Conservation (phyloP, 352 stramenopile genomes). For the Phytophthora chlamydospora region DNA sequence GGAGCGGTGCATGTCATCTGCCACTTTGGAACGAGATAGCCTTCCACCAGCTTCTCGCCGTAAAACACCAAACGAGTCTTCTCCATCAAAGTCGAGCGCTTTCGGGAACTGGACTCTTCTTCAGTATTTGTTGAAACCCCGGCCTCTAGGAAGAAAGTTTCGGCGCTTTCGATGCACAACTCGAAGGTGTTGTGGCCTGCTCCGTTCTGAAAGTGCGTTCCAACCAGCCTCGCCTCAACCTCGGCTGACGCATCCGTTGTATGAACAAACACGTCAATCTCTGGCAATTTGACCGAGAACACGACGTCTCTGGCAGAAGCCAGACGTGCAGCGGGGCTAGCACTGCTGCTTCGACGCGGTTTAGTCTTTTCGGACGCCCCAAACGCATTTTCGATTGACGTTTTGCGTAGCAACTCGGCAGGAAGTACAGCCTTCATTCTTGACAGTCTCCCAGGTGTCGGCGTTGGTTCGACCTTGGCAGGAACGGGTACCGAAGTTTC, state of each 20-base stretch:
- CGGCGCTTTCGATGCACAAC: conserved; percentile 59
- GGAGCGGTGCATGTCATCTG: conserved; percentile 65
- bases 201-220: conserved; percentile 60
- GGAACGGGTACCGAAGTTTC: conserved; percentile 1
- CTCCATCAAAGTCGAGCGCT: conserved; percentile 64
- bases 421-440: conserved; percentile 18
- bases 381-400: conserved; percentile 25
- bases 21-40: conserved; percentile 56
- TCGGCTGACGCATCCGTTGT: conserved; percentile 70
- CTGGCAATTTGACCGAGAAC: conserved; percentile 60
- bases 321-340: background rate
- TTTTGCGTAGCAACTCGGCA: conserved; percentile 25
- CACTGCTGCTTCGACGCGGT: conserved; percentile 20
- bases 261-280: conserved; percentile 71
- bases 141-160: conserved; percentile 70
- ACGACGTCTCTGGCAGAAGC: conserved; percentile 36
- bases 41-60: conserved; percentile 55
- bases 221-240: conserved; percentile 59
- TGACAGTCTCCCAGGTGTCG: conserved; percentile 14
- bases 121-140: background rate
- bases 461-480: conserved; percentile 6
- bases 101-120: conserved; percentile 21
- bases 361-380: conserved; percentile 8
- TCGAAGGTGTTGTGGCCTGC: conserved; percentile 58
- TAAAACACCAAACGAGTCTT: conserved; percentile 69